Base-by-base conservation (phyloP, 371 early-diverging fungal genomes). In the Batkoa obscura region DNA sequence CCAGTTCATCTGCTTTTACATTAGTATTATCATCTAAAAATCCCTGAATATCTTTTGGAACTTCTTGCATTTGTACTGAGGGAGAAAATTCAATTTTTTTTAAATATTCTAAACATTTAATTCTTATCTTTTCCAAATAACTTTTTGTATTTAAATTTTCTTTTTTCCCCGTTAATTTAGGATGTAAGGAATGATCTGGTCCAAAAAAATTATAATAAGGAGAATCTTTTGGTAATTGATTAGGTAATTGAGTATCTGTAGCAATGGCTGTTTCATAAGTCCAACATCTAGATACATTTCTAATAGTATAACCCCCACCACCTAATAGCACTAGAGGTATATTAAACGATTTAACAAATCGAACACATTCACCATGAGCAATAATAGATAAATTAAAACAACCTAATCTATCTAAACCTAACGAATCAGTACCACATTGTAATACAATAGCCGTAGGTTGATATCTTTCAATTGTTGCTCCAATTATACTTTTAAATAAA, bases 361-460 rank as follows among this genome's bases (percentile, higher is more conserved):
- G 72, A 2, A 96, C 88, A 64, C 92, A 91, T 50, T 81, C 76
- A 15, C 90, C 90, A 64, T 96, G 96, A 0, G 90, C 94, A 55
- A 73, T 72, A 55, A 92, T 86, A 49, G 80, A 80, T 32, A 96
- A 66, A 64, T 90, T 92, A 63, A 96, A 96, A 32, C 81, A 77
- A 8, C 96, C 96, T 13, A 96, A 65, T 12, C 88, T 74, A 72
- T 96, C 96, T 46, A 81, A 81, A 0, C 87, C 92, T 4, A 96
- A 65, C 8, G 93, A 92, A 64, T 96, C 96, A 0, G 94, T 93
- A n/a, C 96, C 96, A 66, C 92, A 93, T 64, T 96, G 94, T 39
- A 93, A 62, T 0, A 96, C 93, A 50, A 94, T 80, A 0, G 81
- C 89, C 17, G 78, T 74, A 1, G 96, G 96, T 46, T 73, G 69